These are phyloP conservation scores for Elaeis guineensis DNA, from an alignment of 176 grass and related monocot species.

Conservation along the genomic window DNA sequence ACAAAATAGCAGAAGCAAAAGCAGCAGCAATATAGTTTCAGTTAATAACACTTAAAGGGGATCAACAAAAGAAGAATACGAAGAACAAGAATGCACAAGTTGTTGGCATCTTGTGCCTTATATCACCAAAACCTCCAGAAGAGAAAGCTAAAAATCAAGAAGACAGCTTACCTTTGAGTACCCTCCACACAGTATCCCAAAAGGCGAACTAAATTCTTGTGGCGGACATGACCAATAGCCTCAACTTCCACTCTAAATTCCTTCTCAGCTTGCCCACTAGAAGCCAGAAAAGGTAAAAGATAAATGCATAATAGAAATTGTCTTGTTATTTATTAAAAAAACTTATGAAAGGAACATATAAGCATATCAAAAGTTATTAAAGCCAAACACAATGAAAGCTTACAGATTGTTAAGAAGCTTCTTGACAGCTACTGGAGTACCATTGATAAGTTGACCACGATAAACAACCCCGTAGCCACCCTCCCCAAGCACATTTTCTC, in stretches of 20 bases:
- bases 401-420: slow-evolving; percentile 76
- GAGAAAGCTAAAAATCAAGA: slow-evolving; percentile 10
- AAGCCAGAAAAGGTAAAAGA: slow-evolving; percentile 19
- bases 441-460: slow-evolving; percentile 57
- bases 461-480: slow-evolving; percentile 87
- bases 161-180: slow-evolving; percentile 57
- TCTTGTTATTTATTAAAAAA: too few species aligned
- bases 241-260: slow-evolving; percentile 93
- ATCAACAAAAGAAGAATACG: too few species aligned
- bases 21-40: too few species aligned
- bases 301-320: neutral
- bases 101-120: too few species aligned
- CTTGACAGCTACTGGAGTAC: slow-evolving; percentile 65
- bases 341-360: too few species aligned
- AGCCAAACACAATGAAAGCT: neutral
- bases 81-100: too few species aligned
- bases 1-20: too few species aligned
- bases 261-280: slow-evolving; percentile 78
- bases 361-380: neutral
- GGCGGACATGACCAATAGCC: slow-evolving; percentile 86
- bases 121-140: too few species aligned
- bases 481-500: slow-evolving; percentile 68
- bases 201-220: slow-evolving; percentile 81
- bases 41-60: too few species aligned
- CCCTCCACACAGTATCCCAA: slow-evolving; percentile 74